Conservation (phyloP, 225 moss, liverwort and hornwort genomes). For the Sphagnum contortum region DNA sequence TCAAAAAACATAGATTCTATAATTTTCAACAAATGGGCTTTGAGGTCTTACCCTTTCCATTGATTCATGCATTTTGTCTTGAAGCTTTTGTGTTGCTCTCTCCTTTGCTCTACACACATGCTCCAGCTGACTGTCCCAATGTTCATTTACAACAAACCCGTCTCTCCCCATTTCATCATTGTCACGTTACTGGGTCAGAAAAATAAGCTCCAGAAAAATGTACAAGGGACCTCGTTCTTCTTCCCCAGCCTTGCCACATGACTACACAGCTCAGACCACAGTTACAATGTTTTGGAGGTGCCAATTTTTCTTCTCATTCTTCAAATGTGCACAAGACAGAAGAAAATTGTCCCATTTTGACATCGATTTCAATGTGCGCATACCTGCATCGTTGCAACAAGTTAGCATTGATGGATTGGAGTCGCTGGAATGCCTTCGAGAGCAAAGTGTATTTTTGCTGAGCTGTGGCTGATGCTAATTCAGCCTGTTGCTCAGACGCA, state of each 20-base stretch:
- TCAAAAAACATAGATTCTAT: too few species aligned
- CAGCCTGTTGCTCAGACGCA: constrained; percentile 49
- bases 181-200: constrained; percentile 8
- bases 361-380: not conserved
- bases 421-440: constrained; percentile 68
- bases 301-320: too few species aligned
- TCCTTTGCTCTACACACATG: constrained; percentile 91
- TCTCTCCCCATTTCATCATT: constrained; percentile 9
- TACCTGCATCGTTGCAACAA: constrained; percentile 84
- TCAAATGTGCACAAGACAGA: too few species aligned
- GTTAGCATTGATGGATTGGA: constrained; percentile 69
- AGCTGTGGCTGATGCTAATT: constrained; percentile 54
- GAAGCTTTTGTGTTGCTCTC: constrained; percentile 78
- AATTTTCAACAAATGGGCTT: not conserved
- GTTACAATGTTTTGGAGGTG: too few species aligned
- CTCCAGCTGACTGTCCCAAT: constrained; percentile 65
- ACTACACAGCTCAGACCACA: too few species aligned
- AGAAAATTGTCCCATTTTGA: too few species aligned
- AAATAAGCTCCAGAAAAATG: not conserved
- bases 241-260: too few species aligned
- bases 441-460: constrained; percentile 47
- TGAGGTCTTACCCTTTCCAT: constrained; percentile 52
- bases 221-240: too few species aligned
- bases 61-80: constrained; percentile 81
- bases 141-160: constrained; percentile 4